phyloP scores from a whole-genome alignment of 495 filamentous ascomycete genomes.

The Penicillium pulvis region DNA sequence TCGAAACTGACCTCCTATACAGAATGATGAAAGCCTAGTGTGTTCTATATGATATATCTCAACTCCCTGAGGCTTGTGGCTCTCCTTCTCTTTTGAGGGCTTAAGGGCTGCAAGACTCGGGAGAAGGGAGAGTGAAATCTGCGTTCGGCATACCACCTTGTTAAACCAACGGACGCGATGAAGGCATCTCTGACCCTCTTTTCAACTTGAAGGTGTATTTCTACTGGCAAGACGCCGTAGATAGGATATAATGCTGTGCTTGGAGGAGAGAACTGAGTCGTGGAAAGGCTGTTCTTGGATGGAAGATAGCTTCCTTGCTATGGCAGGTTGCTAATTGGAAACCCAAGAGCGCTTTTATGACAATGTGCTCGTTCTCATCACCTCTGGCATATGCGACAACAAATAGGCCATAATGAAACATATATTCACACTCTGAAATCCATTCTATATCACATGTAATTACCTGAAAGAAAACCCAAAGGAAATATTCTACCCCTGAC shows the following conservation, averaged over 20 bases:
- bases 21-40: slow-evolving; percentile 99
- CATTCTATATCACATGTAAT: slow-evolving; percentile 11
- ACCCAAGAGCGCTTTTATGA: slow-evolving; percentile 9
- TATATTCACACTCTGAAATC: slow-evolving; percentile 3
- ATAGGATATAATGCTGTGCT: neutral
- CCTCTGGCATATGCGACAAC: neutral
- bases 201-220: slow-evolving; percentile 47
- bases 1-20: slow-evolving; percentile 44
- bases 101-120: slow-evolving; percentile 80
- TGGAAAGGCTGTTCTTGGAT: slow-evolving; percentile 8
- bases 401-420: neutral
- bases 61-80: slow-evolving; percentile 65
- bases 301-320: neutral
- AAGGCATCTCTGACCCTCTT: slow-evolving; percentile 90
- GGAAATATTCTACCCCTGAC: slow-evolving; percentile 8
- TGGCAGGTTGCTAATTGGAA: neutral
- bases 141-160: slow-evolving; percentile 99
- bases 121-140: slow-evolving; percentile 82
- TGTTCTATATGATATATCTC: slow-evolving; percentile 84
- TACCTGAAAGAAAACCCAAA: neutral
- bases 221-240: slow-evolving; percentile 15
- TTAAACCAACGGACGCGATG: slow-evolving; percentile 92
- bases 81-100: slow-evolving; percentile 82
- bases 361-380: slow-evolving; percentile 12
- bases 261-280: slow-evolving; percentile 8